Evolutionary conservation across 2,329 filamentous ascomycete genomes (phyloP), one percentile per base, ranked within the genome.

Genomic region (Claviceps maximensis): DNA sequence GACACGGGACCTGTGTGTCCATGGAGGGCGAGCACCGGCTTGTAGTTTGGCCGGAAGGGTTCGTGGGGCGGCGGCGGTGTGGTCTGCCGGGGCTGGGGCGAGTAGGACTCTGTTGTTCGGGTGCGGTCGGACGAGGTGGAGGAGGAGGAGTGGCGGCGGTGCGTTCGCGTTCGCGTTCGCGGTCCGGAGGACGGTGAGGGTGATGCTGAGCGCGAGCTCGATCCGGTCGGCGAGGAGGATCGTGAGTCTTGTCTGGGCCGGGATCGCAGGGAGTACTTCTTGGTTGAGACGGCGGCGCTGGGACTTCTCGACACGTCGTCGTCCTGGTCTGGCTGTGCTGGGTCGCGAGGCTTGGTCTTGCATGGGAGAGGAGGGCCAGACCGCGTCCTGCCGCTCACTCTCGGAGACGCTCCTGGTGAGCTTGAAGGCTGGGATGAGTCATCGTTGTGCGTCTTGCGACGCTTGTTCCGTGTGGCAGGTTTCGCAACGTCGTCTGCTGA

Each of bases 1-100:
- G 90, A 86, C 1, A 97, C 81, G 23, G 87, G 83, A 55, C 84
- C 82, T 49, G 79, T 76, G 70, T 97, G 91, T 2, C 89, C 90
- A 56, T 76, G 79, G 21, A 96, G 76, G 21, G 85, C 77, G 58
- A 90, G 78, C 51, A 82, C 80, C 36, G 82, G 78, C 44, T 73
- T 77, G 71, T 89, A 95, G 64, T 84, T 76, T 17, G 89, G 77
- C 25, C 69, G 70, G 23, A 74, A 72, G 4, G 80, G 78, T 56
- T 81, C 76, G 25, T 65, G 67, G 13, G 70, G 71, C 53, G 67
- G 69, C 7, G 69, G 36, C 17, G 21, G 19, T 9, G 57, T 64
- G 13, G 69, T 63, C 31, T 61, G 62, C 51, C 56, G 59, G 5
- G 27, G 36, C 13, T 17, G 23, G 12, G 58, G 53, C 2, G 58